phyloP scores from a whole-genome alignment of 768 basidiomycete genomes.

The Leucocoprinus birnbaumii region DNA sequence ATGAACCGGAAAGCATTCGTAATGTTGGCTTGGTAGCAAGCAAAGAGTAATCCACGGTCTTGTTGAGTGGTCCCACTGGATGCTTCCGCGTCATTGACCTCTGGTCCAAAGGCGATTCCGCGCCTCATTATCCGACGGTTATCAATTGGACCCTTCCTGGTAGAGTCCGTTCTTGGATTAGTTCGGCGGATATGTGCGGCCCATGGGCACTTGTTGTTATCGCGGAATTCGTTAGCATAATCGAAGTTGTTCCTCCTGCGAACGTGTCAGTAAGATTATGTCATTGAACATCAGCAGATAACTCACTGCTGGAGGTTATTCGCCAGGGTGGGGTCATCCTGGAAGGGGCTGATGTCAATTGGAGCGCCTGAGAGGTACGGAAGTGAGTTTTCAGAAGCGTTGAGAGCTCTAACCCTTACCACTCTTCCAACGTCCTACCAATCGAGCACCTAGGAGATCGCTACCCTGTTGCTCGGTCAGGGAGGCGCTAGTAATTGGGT shows the following conservation, averaged over 20 bases:
- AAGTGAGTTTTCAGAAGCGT: neutral
- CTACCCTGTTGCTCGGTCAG: constrained; percentile 36
- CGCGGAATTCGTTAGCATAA: constrained; percentile 29
- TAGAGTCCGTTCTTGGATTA: constrained; percentile 40
- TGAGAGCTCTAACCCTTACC: constrained; percentile 25
- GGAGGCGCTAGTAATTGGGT: constrained; percentile 30
- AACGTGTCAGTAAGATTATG: neutral
- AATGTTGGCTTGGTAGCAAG: constrained; percentile 39
- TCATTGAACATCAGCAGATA: neutral
- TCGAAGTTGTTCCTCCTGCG: constrained; percentile 43
- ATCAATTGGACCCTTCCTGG: constrained; percentile 19
- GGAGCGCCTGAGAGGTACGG: constrained; percentile 35
- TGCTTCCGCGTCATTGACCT: constrained; percentile 38
- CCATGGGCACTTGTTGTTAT: constrained; percentile 42
- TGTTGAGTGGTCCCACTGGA: constrained; percentile 33
- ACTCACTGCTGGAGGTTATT: constrained; percentile 31
- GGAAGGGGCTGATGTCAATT: constrained; percentile 39
- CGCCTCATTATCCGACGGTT: constrained; percentile 41
- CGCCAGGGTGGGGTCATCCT: constrained; percentile 36
- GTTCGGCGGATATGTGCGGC: constrained; percentile 48
- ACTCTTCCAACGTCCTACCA: constrained; percentile 56
- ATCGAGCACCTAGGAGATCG: constrained; percentile 48
- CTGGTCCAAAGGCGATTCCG: constrained; percentile 51
- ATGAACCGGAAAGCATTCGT: constrained; percentile 38
- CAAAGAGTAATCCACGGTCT: constrained; percentile 47